These are phyloP conservation scores for Erythrophleum fordii DNA, from an alignment of 306 rosid species.

Conservation along the genomic window DNA sequence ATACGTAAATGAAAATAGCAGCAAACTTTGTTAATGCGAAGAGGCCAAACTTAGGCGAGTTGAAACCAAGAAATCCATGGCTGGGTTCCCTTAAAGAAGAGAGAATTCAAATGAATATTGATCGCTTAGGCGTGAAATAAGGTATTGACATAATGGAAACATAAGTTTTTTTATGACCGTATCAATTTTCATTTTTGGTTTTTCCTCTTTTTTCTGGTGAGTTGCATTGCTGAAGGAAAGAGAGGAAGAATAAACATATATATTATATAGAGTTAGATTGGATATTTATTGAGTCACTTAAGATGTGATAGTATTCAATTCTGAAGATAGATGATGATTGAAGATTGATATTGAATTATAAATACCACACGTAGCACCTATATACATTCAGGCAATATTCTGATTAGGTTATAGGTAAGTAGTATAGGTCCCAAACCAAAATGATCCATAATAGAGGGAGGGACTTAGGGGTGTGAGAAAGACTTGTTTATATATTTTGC, in stretches of 20 bases:
- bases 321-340: neutral
- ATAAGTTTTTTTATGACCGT: constrained; percentile 1
- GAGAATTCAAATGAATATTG: constrained; percentile 27
- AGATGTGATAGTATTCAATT: neutral
- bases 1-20: constrained; percentile 40
- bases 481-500: neutral
- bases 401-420: no score
- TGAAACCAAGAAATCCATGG: constrained; percentile 18
- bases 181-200: constrained; percentile 35
- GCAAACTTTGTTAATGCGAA: constrained; percentile 36
- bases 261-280: neutral
- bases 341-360: neutral
- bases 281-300: neutral
- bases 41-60: constrained; percentile 52
- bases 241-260: no score
- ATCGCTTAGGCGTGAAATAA: constrained; percentile 27
- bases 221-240: constrained; percentile 31
- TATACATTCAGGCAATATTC: neutral
- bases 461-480: neutral
- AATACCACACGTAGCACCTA: neutral
- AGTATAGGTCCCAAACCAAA: neutral
- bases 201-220: constrained; percentile 43
- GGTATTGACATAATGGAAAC: constrained; percentile 20
- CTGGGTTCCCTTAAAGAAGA: neutral
- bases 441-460: neutral